Conservation (phyloP, 805 yeast genomes). For the Nematodospora valgi region DNA sequence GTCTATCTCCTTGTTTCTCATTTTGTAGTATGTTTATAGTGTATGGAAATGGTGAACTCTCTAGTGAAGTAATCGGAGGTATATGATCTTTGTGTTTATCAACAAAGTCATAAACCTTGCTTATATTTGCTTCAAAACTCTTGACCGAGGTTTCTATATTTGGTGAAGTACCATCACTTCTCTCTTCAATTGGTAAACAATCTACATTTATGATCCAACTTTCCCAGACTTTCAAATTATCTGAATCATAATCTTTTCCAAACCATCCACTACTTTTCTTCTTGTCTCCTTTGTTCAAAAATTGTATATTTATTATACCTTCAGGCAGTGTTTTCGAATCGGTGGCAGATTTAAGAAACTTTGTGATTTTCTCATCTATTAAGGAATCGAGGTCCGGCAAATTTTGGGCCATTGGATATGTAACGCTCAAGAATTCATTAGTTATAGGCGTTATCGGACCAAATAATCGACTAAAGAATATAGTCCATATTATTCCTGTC, state of each 20-base stretch:
- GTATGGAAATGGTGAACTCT: conserved; percentile 61
- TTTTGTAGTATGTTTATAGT: conserved; percentile 22
- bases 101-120: conserved; percentile 47
- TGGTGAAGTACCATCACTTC: conserved; percentile 1
- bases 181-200: conserved; percentile 32
- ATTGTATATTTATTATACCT: conserved; percentile 36
- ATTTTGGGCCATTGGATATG: conserved; percentile 52
- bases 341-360: conserved; percentile 21
- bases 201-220: conserved; percentile 58
- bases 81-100: conserved; percentile 62
- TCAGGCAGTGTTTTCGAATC: conserved; percentile 13
- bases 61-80: conserved; percentile 70
- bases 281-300: conserved; percentile 26
- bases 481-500: conserved; percentile 58
- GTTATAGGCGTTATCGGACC: conserved; percentile 59
- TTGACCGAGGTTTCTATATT: conserved; percentile 23
- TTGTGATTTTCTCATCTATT: conserved; percentile 35
- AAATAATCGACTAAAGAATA: conserved; percentile 66
- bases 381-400: conserved; percentile 46
- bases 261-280: conserved; percentile 43
- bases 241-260: conserved; percentile 20
- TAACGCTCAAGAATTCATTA: conserved; percentile 52
- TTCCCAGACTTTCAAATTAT: conserved; percentile 53
- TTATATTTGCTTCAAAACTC: conserved; percentile 39
- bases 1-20: conserved; percentile 10